Evolutionary conservation across 2,329 filamentous ascomycete species (phyloP).

Genomic region (Cladosporium sp.): DNA sequence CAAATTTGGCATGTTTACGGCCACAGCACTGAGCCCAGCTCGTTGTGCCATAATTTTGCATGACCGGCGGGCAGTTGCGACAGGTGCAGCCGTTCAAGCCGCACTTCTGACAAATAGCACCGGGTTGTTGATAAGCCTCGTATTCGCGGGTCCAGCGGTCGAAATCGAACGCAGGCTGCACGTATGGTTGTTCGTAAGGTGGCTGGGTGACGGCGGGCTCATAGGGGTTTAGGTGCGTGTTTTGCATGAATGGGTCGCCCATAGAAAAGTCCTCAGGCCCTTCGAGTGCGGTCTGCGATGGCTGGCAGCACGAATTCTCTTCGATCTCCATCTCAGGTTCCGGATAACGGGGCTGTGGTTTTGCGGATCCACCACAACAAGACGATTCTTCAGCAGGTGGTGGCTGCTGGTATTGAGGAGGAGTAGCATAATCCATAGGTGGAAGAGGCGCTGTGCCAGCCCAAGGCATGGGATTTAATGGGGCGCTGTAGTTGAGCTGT

Average conservation of each 20-base stretch:
- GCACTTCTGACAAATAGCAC: slow-evolving; percentile 38
- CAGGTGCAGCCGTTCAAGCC: slow-evolving; percentile 37
- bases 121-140: slow-evolving; percentile 34
- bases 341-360: slow-evolving; percentile 8
- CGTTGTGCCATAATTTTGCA: slow-evolving; percentile 33
- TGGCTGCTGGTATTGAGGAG: slow-evolving; percentile 21
- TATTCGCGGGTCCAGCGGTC: slow-evolving; percentile 31
- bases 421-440: slow-evolving; percentile 26
- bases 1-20: slow-evolving; percentile 34
- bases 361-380: slow-evolving; percentile 2
- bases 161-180: slow-evolving; percentile 29
- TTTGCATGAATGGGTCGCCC: slow-evolving; percentile 39
- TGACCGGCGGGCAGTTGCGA: slow-evolving; percentile 35
- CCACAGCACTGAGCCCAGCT: slow-evolving; percentile 38
- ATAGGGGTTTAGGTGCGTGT: slow-evolving; percentile 26
- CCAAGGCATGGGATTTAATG: slow-evolving; percentile 31
- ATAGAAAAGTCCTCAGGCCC: slow-evolving; percentile 18
- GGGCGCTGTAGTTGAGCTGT: slow-evolving; percentile 22
- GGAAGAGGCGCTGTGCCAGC: slow-evolving; percentile 27
- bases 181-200: slow-evolving; percentile 14
- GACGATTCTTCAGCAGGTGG: slow-evolving; percentile 20
- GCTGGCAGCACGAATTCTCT: slow-evolving; percentile 31
- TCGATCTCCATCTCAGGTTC: slow-evolving; percentile 16
- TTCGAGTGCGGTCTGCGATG: slow-evolving; percentile 21
- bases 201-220: slow-evolving; percentile 9